Conservation (phyloP, 345 rosid species). For the Ceriops decandra region DNA sequence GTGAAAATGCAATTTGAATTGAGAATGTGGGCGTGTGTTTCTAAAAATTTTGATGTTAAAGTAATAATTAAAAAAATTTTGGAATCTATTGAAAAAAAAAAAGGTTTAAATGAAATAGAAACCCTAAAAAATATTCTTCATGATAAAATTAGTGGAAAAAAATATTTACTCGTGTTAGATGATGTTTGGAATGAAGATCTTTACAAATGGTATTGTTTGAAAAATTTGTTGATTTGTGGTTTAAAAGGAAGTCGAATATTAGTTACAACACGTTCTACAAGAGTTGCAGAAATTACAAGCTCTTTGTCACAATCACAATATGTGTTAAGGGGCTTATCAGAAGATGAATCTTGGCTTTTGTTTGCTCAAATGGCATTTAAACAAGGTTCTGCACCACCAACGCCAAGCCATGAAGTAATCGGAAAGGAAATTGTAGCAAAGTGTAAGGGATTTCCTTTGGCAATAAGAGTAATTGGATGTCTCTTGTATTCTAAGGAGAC, state of each 20-base stretch:
- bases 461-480: conserved; percentile 1
- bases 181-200: too few species aligned
- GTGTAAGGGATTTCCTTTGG: too few species aligned
- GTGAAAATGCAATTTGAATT: too few species aligned
- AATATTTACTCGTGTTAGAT: too few species aligned
- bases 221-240: conserved; percentile 7
- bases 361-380: conserved; percentile 9
- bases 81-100: too few species aligned
- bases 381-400: background rate
- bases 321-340: background rate
- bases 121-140: too few species aligned
- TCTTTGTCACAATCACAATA: background rate
- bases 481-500: conserved; percentile 6
- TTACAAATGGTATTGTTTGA: conserved; percentile 10
- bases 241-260: conserved; percentile 20
- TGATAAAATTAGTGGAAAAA: too few species aligned
- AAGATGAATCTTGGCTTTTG: conserved; percentile 19
- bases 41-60: too few species aligned
- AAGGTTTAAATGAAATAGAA: fast-evolving
- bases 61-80: too few species aligned
- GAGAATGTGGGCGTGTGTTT: conserved; percentile 3
- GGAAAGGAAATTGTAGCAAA: too few species aligned
- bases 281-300: conserved; percentile 19
- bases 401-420: too few species aligned
- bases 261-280: conserved; percentile 16